Percentiles rank a stretch among this genome's conserved stretches.
Evolutionary conservation across 768 basidiomycete genomes (phyloP).

Genomic region (Strobilomyces dryophilus): DNA sequence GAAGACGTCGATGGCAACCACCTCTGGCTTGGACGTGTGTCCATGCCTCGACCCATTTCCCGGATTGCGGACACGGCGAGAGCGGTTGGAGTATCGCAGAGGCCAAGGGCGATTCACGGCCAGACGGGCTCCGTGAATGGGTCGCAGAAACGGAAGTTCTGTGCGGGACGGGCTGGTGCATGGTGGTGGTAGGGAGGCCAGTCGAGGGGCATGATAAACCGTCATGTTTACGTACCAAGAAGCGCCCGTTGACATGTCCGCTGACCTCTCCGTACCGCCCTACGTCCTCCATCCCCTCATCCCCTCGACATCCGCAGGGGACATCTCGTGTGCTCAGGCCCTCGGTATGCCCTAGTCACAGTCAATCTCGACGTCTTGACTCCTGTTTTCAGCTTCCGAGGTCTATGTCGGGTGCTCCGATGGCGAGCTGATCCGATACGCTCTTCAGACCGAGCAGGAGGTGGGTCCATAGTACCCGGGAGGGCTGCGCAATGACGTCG

Average conservation of each 20-base stretch:
- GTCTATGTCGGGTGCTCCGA: slow-evolving; percentile 85
- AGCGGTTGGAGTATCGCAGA: slow-evolving; percentile 8
- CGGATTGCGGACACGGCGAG: slow-evolving; percentile 31
- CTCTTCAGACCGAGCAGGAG: slow-evolving; percentile 54
- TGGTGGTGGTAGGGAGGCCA: slow-evolving; percentile 2
- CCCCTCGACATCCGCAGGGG: slow-evolving; percentile 28
- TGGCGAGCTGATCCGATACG: slow-evolving; percentile 78
- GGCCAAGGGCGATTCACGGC: slow-evolving; percentile 17
- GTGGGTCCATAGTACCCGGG: slow-evolving; percentile 28
- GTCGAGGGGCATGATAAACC: slow-evolving; percentile 13
- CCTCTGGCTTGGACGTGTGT: slow-evolving; percentile 52
- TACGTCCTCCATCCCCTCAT: slow-evolving; percentile 54
- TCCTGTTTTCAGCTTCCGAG: slow-evolving; percentile 56
- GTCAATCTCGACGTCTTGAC: not conserved
- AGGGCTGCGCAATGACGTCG: not conserved
- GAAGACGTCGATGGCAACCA: slow-evolving; percentile 20
- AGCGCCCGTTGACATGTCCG: slow-evolving; percentile 14
- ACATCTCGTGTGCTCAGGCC: slow-evolving; percentile 49
- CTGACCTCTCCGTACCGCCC: slow-evolving; percentile 51
- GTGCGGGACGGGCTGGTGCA: slow-evolving; percentile 14
- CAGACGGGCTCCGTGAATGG: slow-evolving; percentile 10
- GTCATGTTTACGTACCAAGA: slow-evolving; percentile 17
- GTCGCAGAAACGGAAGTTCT: slow-evolving; percentile 18
- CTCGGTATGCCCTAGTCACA: slow-evolving; percentile 37
- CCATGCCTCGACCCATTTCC: slow-evolving; percentile 61